Conservation (phyloP, 441 rosid genomes). For the Syzygium malaccense region DNA sequence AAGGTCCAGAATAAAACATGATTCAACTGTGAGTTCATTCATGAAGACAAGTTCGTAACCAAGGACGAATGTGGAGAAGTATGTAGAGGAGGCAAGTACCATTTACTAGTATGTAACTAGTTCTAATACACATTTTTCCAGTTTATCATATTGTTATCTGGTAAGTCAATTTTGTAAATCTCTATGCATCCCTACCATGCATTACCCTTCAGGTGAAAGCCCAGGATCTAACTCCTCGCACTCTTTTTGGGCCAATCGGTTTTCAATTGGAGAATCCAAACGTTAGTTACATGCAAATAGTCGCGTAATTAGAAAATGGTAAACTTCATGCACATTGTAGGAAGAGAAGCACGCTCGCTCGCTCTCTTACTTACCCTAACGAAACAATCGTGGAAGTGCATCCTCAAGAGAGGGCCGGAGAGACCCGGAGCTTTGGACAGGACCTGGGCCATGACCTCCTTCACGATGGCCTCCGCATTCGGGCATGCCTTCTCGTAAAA, state of each 20-base stretch:
- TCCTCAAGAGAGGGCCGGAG: constrained; percentile 46
- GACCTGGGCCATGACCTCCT: constrained; percentile 19
- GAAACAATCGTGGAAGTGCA: constrained; percentile 67
- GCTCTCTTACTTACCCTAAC: constrained; percentile 29
- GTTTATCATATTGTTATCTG: not conserved
- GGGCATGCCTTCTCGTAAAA: constrained; percentile 43
- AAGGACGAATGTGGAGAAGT: not conserved
- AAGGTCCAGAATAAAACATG: not conserved
- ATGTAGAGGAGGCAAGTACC: not conserved
- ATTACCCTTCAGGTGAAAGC: not conserved
- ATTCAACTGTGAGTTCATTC: not conserved
- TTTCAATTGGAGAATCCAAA: not conserved
- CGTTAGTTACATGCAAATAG: not conserved
- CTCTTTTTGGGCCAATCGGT: not conserved
- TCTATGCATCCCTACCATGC: not conserved
- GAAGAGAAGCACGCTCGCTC: not conserved
- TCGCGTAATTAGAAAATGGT: not conserved
- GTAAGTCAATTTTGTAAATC: not conserved
- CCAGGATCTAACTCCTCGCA: not conserved
- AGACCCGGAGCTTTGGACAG: constrained; percentile 35
- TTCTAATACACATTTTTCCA: not conserved
- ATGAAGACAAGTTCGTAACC: not conserved
- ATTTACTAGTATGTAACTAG: not conserved
- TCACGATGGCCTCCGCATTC: constrained; percentile 30
- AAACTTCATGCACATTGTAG: not conserved